Percentiles rank a stretch among this genome's conserved stretches.
phyloP scores from a whole-genome alignment of 345 rosid genomes.

The Populus alba region DNA sequence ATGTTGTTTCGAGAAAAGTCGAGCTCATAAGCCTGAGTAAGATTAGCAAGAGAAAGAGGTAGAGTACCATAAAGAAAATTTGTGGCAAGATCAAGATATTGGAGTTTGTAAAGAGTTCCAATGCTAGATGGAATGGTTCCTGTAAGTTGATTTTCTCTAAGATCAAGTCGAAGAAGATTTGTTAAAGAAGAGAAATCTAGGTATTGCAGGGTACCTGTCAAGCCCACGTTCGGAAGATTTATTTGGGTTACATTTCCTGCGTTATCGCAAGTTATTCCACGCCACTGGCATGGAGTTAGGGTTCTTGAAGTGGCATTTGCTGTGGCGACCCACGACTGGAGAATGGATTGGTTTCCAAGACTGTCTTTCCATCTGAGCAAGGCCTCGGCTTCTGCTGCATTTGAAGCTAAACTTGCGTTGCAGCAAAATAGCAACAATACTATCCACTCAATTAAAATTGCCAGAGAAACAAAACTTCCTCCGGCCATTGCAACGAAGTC shows the following conservation, averaged over 20 bases:
- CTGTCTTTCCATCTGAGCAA: constrained; percentile 19
- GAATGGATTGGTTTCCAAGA: constrained; percentile 6
- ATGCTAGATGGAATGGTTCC: constrained; percentile 27
- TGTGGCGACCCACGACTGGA: constrained; percentile 14
- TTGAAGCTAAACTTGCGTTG: background rate
- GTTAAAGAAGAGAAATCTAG: constrained; percentile 26
- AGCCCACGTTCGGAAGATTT: constrained; percentile 12
- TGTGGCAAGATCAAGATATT: constrained; percentile 22
- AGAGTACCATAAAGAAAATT: constrained; percentile 19
- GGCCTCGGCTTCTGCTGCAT: constrained; percentile 20
- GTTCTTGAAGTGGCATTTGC: constrained; percentile 1
- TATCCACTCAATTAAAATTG: background rate
- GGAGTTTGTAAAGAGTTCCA: constrained; percentile 22
- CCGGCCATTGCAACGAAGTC: background rate
- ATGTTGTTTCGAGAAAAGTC: constrained; percentile 27
- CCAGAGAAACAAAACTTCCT: background rate
- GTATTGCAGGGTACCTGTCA: constrained; percentile 24
- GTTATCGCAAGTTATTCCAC: constrained; percentile 5
- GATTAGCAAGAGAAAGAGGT: constrained; percentile 26
- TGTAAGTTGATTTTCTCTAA: constrained; percentile 13
- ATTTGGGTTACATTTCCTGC: constrained; percentile 17
- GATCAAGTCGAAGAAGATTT: constrained; percentile 21
- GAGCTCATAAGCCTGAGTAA: constrained; percentile 29
- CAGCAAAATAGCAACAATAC: background rate
- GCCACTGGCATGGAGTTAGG: constrained; percentile 14